Conservation (phyloP, 1,139 yeast species). For the Yamadazyma diddensiae region DNA sequence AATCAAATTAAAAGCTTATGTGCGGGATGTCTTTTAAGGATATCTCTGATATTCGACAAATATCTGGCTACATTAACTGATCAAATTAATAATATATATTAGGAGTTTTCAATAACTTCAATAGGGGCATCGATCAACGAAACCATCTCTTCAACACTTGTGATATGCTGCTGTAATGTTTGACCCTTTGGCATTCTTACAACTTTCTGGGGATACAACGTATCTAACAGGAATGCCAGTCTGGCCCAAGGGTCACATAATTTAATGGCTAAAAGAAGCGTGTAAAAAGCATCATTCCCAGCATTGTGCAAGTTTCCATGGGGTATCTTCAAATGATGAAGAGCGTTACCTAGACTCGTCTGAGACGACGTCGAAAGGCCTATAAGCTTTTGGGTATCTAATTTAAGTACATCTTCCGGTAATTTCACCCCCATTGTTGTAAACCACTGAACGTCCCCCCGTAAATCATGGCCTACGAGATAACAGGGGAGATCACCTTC, state of each 20-base stretch:
- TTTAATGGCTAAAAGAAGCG: slow-evolving; percentile 51
- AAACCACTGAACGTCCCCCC: slow-evolving; percentile 60
- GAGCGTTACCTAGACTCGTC: slow-evolving; percentile 48
- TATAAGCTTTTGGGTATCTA: slow-evolving; percentile 50
- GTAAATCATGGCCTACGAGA: slow-evolving; percentile 69
- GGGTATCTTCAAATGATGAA: slow-evolving; percentile 54
- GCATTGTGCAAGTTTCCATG: slow-evolving; percentile 72
- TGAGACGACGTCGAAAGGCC: slow-evolving; percentile 34
- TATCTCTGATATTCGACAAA: slow-evolving; percentile 13
- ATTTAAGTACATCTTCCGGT: slow-evolving; percentile 28
- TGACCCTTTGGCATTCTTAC: neutral
- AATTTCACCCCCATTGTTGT: slow-evolving; percentile 43
- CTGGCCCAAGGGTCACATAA: slow-evolving; percentile 55
- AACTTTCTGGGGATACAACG: slow-evolving; percentile 2
- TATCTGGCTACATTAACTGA: slow-evolving; percentile 15
- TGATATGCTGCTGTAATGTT: slow-evolving; percentile 1
- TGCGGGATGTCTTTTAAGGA: slow-evolving; percentile 45
- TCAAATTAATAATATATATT: slow-evolving; percentile 14
- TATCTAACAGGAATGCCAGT: slow-evolving; percentile 23
- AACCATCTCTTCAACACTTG: neutral
- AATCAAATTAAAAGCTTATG: slow-evolving; percentile 44
- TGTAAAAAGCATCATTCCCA: slow-evolving; percentile 79
- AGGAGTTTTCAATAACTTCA: neutral
- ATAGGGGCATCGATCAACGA: neutral
- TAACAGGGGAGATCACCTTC: slow-evolving; percentile 18